Percentiles rank a stretch among this genome's conserved stretches.
Evolutionary conservation across 208 protist species (phyloP).

Genomic region (Crithidia expoeki): DNA sequence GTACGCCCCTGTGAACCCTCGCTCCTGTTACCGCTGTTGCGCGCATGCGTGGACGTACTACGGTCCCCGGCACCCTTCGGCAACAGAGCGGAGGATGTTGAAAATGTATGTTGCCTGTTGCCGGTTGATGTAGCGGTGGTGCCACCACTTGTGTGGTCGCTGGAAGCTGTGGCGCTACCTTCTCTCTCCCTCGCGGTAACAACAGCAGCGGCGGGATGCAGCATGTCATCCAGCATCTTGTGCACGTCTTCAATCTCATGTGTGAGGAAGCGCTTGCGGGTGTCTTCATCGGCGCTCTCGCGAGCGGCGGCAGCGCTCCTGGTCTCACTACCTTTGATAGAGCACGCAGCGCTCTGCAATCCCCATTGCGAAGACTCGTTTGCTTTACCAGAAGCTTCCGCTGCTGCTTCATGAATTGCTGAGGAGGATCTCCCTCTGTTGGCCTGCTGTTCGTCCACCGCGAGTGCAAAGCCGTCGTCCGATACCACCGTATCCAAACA

Average conservation of each 20-base stretch:
- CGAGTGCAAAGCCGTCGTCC: conserved; percentile 33
- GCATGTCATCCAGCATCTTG: conserved; percentile 40
- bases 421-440: neutral
- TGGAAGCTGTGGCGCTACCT: too few species aligned
- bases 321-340: neutral
- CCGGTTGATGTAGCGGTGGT: neutral
- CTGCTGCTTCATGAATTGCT: neutral
- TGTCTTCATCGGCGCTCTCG: conserved; percentile 25
- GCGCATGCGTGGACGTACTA: neutral
- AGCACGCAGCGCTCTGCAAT: too few species aligned
- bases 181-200: too few species aligned
- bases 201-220: conserved; percentile 14
- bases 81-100: neutral
- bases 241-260: conserved; percentile 39
- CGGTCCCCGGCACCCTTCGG: neutral
- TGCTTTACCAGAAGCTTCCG: too few species aligned
- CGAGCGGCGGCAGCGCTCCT: neutral
- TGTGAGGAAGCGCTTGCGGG: conserved; percentile 27
- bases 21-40: neutral
- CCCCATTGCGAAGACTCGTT: too few species aligned
- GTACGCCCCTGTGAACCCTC: neutral
- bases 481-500: conserved; percentile 35
- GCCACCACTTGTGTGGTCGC: neutral
- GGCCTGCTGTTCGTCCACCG: conserved; percentile 5
- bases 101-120: neutral